These are phyloP conservation scores for Cucurbitaria berberidis DNA, from an alignment of 2,329 filamentous ascomycete species.

Conservation along the genomic window DNA sequence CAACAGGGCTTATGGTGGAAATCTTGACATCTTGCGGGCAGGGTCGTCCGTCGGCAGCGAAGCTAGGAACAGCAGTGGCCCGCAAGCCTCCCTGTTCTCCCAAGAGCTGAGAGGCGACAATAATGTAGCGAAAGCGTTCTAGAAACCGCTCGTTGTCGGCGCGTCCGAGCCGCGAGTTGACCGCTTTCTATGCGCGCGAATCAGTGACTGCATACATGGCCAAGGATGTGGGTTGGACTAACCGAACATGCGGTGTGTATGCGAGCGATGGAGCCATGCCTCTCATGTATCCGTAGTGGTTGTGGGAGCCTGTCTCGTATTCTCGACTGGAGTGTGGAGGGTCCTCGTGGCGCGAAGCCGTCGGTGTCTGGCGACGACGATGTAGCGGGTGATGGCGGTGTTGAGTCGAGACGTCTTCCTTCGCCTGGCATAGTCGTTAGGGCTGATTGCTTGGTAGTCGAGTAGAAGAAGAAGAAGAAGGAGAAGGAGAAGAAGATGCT, in stretches of 20 bases:
- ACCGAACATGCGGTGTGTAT: constrained; percentile 50
- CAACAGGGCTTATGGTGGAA: constrained; percentile 64
- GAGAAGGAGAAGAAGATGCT: constrained; percentile 13
- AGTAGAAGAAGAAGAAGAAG: no score
- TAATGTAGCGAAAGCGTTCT: constrained; percentile 90
- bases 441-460: constrained; percentile 10
- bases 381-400: constrained; percentile 29
- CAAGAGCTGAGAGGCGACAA: constrained; percentile 88
- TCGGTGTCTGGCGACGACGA: constrained; percentile 21
- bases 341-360: constrained; percentile 59
- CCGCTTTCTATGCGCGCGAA: constrained; percentile 61
- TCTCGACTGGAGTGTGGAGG: constrained; percentile 56
- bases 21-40: constrained; percentile 45
- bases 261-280: constrained; percentile 47
- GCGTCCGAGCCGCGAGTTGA: constrained; percentile 74
- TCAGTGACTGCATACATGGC: constrained; percentile 11
- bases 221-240: constrained; percentile 1
- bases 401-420: constrained; percentile 35
- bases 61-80: constrained; percentile 36
- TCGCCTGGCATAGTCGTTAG: constrained; percentile 41
- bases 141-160: constrained; percentile 84
- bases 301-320: constrained; percentile 58
- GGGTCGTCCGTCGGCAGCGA: constrained; percentile 28
- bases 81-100: constrained; percentile 62
- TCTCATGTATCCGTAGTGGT: constrained; percentile 50